Conservation (phyloP, 2,329 filamentous ascomycete species). For the Colletotrichum zoysiae region DNA sequence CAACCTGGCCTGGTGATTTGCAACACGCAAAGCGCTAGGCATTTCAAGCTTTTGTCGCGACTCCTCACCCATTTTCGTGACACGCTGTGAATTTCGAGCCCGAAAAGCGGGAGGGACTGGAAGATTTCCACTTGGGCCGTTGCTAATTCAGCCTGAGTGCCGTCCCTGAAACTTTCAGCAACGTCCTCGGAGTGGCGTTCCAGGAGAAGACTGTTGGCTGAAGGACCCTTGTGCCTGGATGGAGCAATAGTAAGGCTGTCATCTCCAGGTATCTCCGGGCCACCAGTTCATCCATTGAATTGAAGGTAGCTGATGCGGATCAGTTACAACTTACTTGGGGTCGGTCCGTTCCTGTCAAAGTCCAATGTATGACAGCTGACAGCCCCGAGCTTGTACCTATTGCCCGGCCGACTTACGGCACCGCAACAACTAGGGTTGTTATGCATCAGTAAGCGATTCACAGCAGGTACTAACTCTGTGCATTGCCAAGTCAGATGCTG, state of each 20-base stretch:
- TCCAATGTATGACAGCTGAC: not conserved
- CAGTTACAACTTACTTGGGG: no score
- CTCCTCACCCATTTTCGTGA: constrained; percentile 22
- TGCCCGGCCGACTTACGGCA: not conserved
- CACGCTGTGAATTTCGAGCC: not conserved
- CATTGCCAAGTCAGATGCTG: not conserved
- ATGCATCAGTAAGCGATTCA: no score
- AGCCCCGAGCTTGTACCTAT: not conserved
- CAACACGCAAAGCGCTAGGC: constrained; percentile 1
- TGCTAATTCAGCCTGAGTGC: not conserved
- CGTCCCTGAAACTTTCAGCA: not conserved
- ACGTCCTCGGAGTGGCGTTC: not conserved
- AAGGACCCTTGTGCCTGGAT: not conserved
- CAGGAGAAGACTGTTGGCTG: no score
- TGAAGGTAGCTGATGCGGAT: not conserved
- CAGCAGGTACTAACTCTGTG: not conserved
- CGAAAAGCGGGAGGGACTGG: not conserved
- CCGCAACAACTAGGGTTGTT: not conserved
- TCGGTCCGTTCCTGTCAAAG: not conserved
- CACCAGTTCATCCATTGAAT: constrained; percentile 33
- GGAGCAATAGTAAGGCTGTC: not conserved
- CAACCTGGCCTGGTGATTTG: constrained; percentile 7
- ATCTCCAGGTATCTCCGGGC: constrained; percentile 24
- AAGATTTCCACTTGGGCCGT: not conserved
- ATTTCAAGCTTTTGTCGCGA: constrained; percentile 12